These are phyloP conservation scores for Stephanodiscus minutulus DNA, from an alignment of 108 stramenopile genomes.

Conservation along the genomic window DNA sequence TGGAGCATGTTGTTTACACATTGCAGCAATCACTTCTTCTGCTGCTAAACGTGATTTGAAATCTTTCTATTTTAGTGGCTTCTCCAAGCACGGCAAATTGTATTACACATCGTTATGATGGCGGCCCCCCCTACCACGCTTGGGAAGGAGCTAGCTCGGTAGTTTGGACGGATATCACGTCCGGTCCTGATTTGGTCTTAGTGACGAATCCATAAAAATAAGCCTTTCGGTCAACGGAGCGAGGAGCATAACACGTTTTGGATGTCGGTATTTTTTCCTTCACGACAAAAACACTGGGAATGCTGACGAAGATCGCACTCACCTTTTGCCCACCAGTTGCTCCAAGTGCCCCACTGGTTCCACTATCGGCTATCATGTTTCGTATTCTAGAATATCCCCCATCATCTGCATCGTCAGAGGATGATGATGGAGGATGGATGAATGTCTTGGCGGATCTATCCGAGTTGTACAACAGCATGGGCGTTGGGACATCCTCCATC, in stretches of 20 bases:
- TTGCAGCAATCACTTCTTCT: not conserved
- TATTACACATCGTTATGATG: not conserved
- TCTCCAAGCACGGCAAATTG: not conserved
- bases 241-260: not conserved
- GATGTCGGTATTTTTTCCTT: not conserved
- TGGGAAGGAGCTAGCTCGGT: conserved; percentile 49
- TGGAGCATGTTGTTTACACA: not conserved
- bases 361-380: conserved; percentile 45
- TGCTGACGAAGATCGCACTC: not conserved
- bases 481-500: conserved; percentile 40
- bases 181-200: conserved; percentile 17
- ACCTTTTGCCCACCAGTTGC: conserved; percentile 56
- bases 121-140: conserved; percentile 49
- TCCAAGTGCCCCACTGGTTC: conserved; percentile 55
- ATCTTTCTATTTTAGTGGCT: conserved; percentile 1
- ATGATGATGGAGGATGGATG: conserved; percentile 59
- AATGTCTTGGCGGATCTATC: conserved; percentile 58
- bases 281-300: not conserved
- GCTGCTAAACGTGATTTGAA: not conserved
- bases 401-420: conserved; percentile 36
- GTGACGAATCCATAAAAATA: conserved; percentile 62
- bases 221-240: conserved; percentile 22
- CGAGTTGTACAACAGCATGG: conserved; percentile 69
- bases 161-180: conserved; percentile 45
- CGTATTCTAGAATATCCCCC: conserved; percentile 59